Evolutionary conservation across 2,329 filamentous ascomycete species (phyloP).

Genomic region (Colletotrichum endophyticum): DNA sequence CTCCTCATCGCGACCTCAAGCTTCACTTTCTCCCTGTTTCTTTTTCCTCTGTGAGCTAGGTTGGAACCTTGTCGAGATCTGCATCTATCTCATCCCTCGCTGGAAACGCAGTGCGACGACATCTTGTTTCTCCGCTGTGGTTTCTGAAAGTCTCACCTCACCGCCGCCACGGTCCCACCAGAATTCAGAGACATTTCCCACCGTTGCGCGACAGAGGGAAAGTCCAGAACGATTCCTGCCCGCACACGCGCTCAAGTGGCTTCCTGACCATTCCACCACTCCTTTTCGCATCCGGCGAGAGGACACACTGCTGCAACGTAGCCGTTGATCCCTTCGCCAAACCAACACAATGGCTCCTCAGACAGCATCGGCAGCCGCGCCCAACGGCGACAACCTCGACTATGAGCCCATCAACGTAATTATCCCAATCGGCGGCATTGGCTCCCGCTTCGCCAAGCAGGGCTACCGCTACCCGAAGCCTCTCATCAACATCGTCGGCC

Average conservation of each 20-base stretch:
- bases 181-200: neutral
- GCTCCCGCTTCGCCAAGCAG: slow-evolving; percentile 32
- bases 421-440: slow-evolving; percentile 35
- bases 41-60: neutral
- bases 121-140: neutral
- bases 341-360: slow-evolving; percentile 6
- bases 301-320: neutral
- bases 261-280: neutral
- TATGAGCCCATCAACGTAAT: slow-evolving; percentile 32
- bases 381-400: slow-evolving; percentile 14
- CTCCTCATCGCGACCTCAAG: neutral
- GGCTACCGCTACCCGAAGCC: slow-evolving; percentile 35
- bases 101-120: neutral
- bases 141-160: slow-evolving; percentile 2
- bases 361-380: neutral
- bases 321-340: neutral
- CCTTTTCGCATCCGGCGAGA: neutral
- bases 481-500: slow-evolving; percentile 35
- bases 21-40: neutral
- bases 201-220: neutral
- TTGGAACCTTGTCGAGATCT: neutral
- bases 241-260: neutral
- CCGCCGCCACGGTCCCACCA: neutral
- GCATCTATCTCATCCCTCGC: neutral
- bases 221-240: neutral